Conservation (phyloP, 176 grass and related monocot genomes). For the Juncus inflexus region DNA sequence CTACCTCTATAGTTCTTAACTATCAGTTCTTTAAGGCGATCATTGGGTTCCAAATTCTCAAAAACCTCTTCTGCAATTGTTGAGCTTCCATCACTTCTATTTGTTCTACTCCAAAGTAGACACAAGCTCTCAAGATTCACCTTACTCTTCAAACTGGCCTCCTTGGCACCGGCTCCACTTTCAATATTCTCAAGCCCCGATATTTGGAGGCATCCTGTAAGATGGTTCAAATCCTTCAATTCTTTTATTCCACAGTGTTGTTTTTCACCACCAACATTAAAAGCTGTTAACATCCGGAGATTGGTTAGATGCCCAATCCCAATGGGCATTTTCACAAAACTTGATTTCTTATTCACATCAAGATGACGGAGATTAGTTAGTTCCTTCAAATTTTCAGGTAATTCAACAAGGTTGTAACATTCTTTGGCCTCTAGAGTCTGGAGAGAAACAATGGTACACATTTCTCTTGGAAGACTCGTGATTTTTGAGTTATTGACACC, state of each 20-base stretch:
- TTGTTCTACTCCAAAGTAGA: slow-evolving; percentile 2
- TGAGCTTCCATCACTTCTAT: neutral
- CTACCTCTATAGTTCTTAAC: slow-evolving; percentile 27
- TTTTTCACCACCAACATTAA: neutral
- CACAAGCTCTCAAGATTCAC: slow-evolving; percentile 4
- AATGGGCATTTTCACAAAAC: slow-evolving; percentile 25
- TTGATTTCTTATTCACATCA: slow-evolving; percentile 18
- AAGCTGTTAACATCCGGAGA: slow-evolving; percentile 18
- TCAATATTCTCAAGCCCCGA: slow-evolving; percentile 15
- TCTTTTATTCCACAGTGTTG: slow-evolving; percentile 23
- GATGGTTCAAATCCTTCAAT: slow-evolving; percentile 20
- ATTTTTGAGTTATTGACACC: slow-evolving; percentile 34
- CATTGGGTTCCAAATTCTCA: slow-evolving; percentile 22
- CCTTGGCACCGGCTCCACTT: neutral
- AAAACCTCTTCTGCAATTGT: slow-evolving; percentile 16
- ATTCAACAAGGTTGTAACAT: slow-evolving; percentile 21
- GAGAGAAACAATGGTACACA: slow-evolving; percentile 19
- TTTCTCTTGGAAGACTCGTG: slow-evolving; percentile 15
- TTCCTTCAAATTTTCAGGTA: slow-evolving; percentile 14
- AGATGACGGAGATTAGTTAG: slow-evolving; percentile 6
- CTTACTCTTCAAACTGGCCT: slow-evolving; percentile 1
- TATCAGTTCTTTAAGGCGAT: slow-evolving; percentile 20
- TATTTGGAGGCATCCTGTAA: slow-evolving; percentile 18
- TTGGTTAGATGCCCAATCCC: slow-evolving; percentile 26
- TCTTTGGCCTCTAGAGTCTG: slow-evolving; percentile 32